Conservation (phyloP, 148 eudicot species). For the Tetragonia tetragonoides region DNA sequence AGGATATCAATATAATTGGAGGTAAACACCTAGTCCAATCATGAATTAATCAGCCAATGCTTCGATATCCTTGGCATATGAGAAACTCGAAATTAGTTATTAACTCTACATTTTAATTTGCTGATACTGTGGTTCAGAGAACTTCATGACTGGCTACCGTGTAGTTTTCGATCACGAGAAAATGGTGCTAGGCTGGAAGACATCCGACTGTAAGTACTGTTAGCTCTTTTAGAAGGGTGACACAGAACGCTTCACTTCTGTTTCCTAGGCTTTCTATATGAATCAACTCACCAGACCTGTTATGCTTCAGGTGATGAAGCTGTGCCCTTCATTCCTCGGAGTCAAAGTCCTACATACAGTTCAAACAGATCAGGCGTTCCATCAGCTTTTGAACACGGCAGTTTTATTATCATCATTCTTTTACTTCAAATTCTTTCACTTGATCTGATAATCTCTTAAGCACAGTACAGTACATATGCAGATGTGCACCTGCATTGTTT, state of each 20-base stretch:
- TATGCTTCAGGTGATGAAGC: slow-evolving; percentile 32
- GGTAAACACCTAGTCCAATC: slow-evolving; percentile 18
- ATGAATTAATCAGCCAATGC: not conserved
- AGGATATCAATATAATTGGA: slow-evolving; percentile 36
- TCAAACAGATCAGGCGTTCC: not conserved
- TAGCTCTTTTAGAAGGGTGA: too few species aligned
- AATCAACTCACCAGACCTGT: not conserved
- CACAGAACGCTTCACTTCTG: not conserved
- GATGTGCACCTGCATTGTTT: not conserved
- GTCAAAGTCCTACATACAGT: not conserved
- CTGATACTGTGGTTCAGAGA: slow-evolving; percentile 25
- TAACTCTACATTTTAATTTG: not conserved
- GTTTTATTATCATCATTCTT: slow-evolving; percentile 4
- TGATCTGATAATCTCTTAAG: slow-evolving; percentile 3
- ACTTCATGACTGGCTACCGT: slow-evolving; percentile 48
- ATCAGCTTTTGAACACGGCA: slow-evolving; percentile 15
- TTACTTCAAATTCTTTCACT: slow-evolving; percentile 16
- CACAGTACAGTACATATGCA: not conserved
- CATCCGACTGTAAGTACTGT: slow-evolving; percentile 39
- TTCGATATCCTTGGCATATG: not conserved
- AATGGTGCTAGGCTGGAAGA: slow-evolving; percentile 42
- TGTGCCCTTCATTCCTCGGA: not conserved
- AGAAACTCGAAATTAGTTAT: not conserved
- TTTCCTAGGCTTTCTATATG: not conserved
- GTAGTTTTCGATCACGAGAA: slow-evolving; percentile 44